These are phyloP conservation scores for Aphanomyces stellatus DNA, from an alignment of 352 stramenopile species.

Conservation along the genomic window DNA sequence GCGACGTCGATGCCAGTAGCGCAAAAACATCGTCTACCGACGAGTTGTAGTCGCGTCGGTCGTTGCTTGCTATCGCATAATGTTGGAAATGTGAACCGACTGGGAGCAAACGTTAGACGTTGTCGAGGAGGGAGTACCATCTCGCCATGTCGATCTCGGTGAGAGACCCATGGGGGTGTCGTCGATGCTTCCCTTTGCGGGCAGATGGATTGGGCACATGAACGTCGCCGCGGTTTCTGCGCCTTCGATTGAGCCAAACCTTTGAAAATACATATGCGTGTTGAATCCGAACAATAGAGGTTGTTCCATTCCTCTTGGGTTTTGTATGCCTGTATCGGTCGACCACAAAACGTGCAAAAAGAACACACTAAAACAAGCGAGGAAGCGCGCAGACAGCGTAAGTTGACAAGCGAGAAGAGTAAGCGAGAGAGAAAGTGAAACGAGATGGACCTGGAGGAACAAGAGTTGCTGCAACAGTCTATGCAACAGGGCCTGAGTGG, in stretches of 20 bases:
- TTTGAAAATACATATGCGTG: slow-evolving; percentile 7
- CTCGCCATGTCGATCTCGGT: too few relatives aligned
- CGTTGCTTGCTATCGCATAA: too few relatives aligned
- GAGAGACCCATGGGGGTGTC: too few relatives aligned
- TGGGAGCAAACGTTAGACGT: too few relatives aligned
- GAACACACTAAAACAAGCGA: slow-evolving; percentile 14
- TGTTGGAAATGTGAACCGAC: too few relatives aligned
- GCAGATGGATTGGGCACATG: too few relatives aligned
- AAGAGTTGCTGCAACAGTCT: slow-evolving; percentile 5
- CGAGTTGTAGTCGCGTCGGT: background rate
- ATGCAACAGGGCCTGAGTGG: background rate
- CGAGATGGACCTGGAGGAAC: slow-evolving; percentile 6
- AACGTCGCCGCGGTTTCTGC: too few relatives aligned
- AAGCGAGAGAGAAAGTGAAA: too few relatives aligned
- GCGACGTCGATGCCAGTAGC: slow-evolving; percentile 4
- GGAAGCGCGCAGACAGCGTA: background rate
- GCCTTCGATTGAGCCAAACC: too few relatives aligned
- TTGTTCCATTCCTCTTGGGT: background rate
- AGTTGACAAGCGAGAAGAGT: slow-evolving; percentile 1
- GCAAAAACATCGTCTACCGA: background rate
- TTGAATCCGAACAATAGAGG: slow-evolving; percentile 9
- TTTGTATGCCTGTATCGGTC: slow-evolving; percentile 11
- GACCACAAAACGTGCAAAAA: slow-evolving; percentile 20
- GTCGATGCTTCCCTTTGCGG: too few relatives aligned
- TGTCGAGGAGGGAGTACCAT: too few relatives aligned